Base-by-base conservation (phyloP, 108 stramenopile genomes). In the Skeletonema tropicum region DNA sequence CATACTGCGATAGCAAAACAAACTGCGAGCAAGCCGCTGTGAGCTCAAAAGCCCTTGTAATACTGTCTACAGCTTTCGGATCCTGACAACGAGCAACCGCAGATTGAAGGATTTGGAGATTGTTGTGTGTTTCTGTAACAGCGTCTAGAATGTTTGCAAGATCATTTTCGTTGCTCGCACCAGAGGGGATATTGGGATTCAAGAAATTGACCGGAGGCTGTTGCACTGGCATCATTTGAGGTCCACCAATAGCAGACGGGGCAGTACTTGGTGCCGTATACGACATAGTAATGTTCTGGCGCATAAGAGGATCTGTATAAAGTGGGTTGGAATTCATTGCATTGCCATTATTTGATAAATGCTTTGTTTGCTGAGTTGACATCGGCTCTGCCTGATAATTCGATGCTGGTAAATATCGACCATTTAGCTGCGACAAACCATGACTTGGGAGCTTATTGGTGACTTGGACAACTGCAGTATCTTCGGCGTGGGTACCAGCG, bases 11-110 rank as follows among this genome's bases (percentile, higher is more conserved):
- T 15, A 67, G 57, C 19, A 68, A 6, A 8, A 76, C 42, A 63
- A 36, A 57, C 35, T 76, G 66, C n/a, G 75, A 64, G 6, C 68
- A 68, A 26, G 66, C 29, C 17, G 75, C 75, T 3, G 75, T 64
- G 6, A 76, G 26, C 25, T 68, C 36, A 55, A 68, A 55, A 23
- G 68, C 68, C 10, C 41, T 60, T 3, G 67, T 45, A 17, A 76
- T 55, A 23, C 68, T 68, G 57, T 73, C 63, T 23, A 64, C 49
- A 8, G 49, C 63, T 48, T 62, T 13, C 15, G 63, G n/a, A 57
- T 73, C 45, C 29, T 55, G 48, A 1, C 33, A 39, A 29, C 55
- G 42, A 41, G 64, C 55, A 57, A 73, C 72, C 17, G 55, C 10
- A 8, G 72, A 48, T 14, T 73, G 63, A 19, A 73, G 63, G 29